phyloP scores from a whole-genome alignment of 495 filamentous ascomycete genomes.

The Letharia lupina region DNA sequence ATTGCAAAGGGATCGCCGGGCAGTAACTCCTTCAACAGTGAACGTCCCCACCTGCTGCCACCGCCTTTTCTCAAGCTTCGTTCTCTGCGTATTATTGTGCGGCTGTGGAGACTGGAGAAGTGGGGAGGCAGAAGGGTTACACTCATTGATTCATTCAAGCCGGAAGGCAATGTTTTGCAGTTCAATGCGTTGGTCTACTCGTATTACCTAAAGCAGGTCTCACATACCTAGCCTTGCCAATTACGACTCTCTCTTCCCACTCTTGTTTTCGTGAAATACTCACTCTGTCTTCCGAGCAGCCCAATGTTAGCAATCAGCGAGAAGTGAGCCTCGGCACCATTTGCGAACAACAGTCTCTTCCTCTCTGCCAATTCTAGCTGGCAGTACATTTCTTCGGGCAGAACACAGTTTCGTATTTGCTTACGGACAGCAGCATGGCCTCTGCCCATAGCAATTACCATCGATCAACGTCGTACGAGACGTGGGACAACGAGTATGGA shows the following conservation, averaged over 20 bases:
- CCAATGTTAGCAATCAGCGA: constrained; percentile 1
- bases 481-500: background rate
- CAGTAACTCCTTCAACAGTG: background rate
- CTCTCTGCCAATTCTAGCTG: background rate
- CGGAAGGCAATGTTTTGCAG: background rate
- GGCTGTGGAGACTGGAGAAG: constrained; percentile 1
- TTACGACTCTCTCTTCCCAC: constrained; percentile 1
- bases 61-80: background rate
- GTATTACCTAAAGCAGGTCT: constrained; percentile 3
- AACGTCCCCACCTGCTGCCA: constrained; percentile 6
- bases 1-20: constrained; percentile 6
- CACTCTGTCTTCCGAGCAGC: background rate
- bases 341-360: background rate
- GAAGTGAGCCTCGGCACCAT: background rate
- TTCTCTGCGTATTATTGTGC: background rate
- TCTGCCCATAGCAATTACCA: background rate
- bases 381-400: background rate
- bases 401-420: background rate
- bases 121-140: background rate
- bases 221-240: background rate
- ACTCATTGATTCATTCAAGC: background rate
- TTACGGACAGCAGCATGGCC: background rate
- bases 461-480: background rate
- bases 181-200: background rate
- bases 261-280: background rate